Conservation (phyloP, 2,329 filamentous ascomycete species). For the Coniochaeta ligniaria region DNA sequence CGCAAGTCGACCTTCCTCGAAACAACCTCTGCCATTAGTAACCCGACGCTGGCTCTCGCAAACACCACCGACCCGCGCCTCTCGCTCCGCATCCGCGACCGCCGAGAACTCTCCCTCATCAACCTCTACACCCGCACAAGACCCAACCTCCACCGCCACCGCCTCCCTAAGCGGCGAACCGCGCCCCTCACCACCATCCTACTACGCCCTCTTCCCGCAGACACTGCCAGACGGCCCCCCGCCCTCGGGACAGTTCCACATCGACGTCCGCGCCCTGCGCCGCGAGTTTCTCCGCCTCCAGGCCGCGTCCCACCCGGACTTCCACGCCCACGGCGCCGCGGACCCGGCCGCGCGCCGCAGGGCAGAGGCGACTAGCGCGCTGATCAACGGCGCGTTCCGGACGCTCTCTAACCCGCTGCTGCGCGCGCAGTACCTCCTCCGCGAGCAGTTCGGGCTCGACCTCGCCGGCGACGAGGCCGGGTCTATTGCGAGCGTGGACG, state of each 20-base stretch:
- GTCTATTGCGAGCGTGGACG: conserved; percentile 52
- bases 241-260: conserved; percentile 65
- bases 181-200: conserved; percentile 10
- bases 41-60: background rate
- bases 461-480: conserved; percentile 72
- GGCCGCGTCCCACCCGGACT: conserved; percentile 67
- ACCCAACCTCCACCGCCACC: background rate
- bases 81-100: background rate
- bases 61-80: background rate
- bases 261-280: conserved; percentile 64
- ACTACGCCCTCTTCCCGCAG: conserved; percentile 84
- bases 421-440: conserved; percentile 82
- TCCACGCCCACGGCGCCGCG: conserved; percentile 32
- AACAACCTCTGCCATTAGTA: background rate
- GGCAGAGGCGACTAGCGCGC: conserved; percentile 71
- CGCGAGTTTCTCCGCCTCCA: conserved; percentile 85
- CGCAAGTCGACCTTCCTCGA: background rate
- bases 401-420: conserved; percentile 72
- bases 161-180: background rate
- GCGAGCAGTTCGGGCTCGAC: conserved; percentile 63
- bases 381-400: conserved; percentile 87
- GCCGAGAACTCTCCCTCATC: background rate
- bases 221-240: conserved; percentile 74
- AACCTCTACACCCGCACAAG: background rate
- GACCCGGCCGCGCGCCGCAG: conserved; percentile 21